phyloP scores from a whole-genome alignment of 192 early-diverging fungal genomes.

The Podila verticillata region DNA sequence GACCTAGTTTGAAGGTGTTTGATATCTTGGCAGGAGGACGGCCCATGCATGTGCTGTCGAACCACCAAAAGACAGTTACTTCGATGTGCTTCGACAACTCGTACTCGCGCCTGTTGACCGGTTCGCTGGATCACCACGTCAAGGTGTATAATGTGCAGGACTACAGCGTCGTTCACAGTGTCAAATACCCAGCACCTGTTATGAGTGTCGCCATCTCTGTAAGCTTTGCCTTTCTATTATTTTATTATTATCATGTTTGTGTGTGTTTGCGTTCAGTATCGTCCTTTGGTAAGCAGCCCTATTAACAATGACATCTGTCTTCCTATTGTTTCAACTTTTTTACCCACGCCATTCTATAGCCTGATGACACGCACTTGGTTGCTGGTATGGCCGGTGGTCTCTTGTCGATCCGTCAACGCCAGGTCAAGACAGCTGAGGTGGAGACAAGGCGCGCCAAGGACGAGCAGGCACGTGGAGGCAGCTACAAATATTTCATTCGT shows the following conservation, averaged over 20 bases:
- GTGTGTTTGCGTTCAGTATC: neutral
- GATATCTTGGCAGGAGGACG: conserved; percentile 87
- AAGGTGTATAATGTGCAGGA: conserved; percentile 91
- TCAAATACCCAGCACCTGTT: conserved; percentile 92
- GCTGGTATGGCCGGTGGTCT: conserved; percentile 94
- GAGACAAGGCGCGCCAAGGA: conserved; percentile 53
- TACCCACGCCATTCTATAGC: conserved; percentile 44
- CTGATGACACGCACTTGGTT: conserved; percentile 87
- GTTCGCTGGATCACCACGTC: conserved; percentile 95
- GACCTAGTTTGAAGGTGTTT: conserved; percentile 87
- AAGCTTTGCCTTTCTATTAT: conserved; percentile 17
- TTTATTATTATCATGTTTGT: neutral
- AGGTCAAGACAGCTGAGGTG: conserved; percentile 80
- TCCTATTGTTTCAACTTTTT: neutral
- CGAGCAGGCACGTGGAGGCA: conserved; percentile 65
- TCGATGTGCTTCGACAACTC: conserved; percentile 84
- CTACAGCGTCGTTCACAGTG: conserved; percentile 87
- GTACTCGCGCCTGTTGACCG: conserved; percentile 81
- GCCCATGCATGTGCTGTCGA: conserved; percentile 78
- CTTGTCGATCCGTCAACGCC: conserved; percentile 85
- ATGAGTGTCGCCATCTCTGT: conserved; percentile 90
- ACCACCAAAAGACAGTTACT: conserved; percentile 98
- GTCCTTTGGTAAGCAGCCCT: no score
- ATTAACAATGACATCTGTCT: neutral
- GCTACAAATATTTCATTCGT: conserved; percentile 78